Base-by-base conservation (phyloP, 257 asterid genomes). In the Anisodus tanguticus region DNA sequence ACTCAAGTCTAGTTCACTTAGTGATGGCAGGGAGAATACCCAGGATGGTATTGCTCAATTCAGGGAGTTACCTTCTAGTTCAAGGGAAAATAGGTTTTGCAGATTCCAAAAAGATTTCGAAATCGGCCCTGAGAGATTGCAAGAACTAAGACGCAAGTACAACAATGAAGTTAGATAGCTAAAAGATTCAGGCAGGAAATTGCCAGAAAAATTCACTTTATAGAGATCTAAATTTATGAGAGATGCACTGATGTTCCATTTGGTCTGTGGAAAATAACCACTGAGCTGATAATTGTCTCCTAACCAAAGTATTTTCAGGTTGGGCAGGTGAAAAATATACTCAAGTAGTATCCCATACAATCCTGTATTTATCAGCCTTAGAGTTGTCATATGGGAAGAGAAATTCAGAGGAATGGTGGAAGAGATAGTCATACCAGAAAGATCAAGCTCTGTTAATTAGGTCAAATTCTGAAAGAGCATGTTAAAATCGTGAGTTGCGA, bases 31-130 rank as follows among this genome's bases (percentile, higher is more conserved):
- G 54, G 82, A 54, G 59, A 83, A 83, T 58, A 83, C 11, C 86
- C 83, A 83, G 43, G 85, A 54, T 2, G 88, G 88, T 79, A 80
- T 26, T 70, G 67, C 60, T 35, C 86, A 83, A 17, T 69, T 69
- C 70, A 86, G 84, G 13, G 78, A 79, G 77, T 86, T 86, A 4
- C 51, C 0, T 41, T 0, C 2, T 41, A 41, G 45, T 22, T 22
- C 26, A 22, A 22, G 26, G 26, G 26, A 22, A 22, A 22, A 22
- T 22, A 22, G 26, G 26, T 22, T 22, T 0, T 22, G 26, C 26
- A 41, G 86, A 77, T 87, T 87, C 41, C 84, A 82, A 17, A 85
- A 63, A 49, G 88, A 82, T 72, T 62, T 31, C 2, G 90, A 87
- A 79, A 88, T 72, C 1, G 80, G 16, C 53, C 88, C 80, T 80